Conservation (phyloP, 2,329 filamentous ascomycete species). For the Alternaria novae-zelandiae region DNA sequence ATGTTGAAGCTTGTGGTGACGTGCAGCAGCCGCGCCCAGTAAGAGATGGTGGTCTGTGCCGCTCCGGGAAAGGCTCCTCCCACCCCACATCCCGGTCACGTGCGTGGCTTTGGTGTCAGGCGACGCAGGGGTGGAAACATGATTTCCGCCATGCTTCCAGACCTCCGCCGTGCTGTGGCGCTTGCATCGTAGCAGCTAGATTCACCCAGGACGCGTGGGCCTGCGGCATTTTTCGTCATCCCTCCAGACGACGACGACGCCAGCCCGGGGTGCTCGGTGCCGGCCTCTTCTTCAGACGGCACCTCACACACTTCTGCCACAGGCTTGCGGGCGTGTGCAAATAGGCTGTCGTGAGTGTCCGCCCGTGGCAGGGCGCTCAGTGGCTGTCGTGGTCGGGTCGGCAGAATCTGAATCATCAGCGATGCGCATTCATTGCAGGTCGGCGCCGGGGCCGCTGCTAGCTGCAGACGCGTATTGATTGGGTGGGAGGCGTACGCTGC, state of each 20-base stretch:
- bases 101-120: background rate
- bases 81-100: slow-evolving; percentile 12
- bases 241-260: slow-evolving; percentile 1
- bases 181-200: background rate
- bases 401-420: slow-evolving; percentile 7
- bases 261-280: background rate
- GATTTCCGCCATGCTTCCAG: slow-evolving; percentile 12
- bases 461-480: slow-evolving; percentile 16
- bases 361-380: slow-evolving; percentile 2
- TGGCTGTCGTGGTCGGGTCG: background rate
- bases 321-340: background rate
- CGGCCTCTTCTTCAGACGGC: background rate
- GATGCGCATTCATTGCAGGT: slow-evolving; percentile 1
- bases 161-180: slow-evolving; percentile 12
- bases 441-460: background rate
- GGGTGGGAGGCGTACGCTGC: slow-evolving; percentile 26
- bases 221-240: slow-evolving; percentile 22
- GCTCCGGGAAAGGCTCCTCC: slow-evolving; percentile 2
- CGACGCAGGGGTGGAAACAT: slow-evolving; percentile 7
- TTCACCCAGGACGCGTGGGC: slow-evolving; percentile 14
- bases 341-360: background rate
- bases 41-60: slow-evolving; percentile 13
- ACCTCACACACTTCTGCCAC: background rate
- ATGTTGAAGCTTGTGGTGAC: slow-evolving; percentile 21
- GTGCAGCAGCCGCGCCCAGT: slow-evolving; percentile 23